Evolutionary conservation across 2,329 filamentous ascomycete genomes (phyloP).

Genomic region (Bipolaris cookei): DNA sequence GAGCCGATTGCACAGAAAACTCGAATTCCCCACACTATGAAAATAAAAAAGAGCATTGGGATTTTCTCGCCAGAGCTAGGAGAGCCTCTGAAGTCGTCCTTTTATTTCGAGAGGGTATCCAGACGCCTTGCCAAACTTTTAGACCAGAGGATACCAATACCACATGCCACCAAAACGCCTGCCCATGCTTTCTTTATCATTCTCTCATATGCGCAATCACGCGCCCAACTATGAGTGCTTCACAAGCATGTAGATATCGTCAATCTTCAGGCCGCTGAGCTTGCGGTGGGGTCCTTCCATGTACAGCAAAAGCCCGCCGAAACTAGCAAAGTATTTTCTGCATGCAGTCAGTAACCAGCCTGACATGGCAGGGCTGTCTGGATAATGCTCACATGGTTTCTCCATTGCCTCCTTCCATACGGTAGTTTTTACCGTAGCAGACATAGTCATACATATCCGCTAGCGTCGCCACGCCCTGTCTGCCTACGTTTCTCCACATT

Average conservation of each 20-base stretch:
- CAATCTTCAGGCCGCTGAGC: slow-evolving; percentile 86
- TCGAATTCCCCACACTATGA: slow-evolving; percentile 71
- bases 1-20: slow-evolving; percentile 73
- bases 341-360: slow-evolving; percentile 32
- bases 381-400: slow-evolving; percentile 77
- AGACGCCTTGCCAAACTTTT: slow-evolving; percentile 37
- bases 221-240: slow-evolving; percentile 73
- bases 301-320: slow-evolving; percentile 88
- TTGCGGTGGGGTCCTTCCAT: slow-evolving; percentile 96
- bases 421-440: slow-evolving; percentile 86
- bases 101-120: slow-evolving; percentile 37
- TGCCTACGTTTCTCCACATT: slow-evolving; percentile 70
- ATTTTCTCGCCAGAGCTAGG: background rate
- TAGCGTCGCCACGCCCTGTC: slow-evolving; percentile 58
- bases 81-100: slow-evolving; percentile 21
- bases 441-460: slow-evolving; percentile 89
- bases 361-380: slow-evolving; percentile 1
- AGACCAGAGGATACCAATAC: slow-evolving; percentile 39
- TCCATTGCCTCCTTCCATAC: slow-evolving; percentile 82
- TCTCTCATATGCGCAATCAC: background rate
- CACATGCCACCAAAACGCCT: slow-evolving; percentile 38
- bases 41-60: slow-evolving; percentile 11
- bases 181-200: slow-evolving; percentile 34
- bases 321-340: slow-evolving; percentile 93
- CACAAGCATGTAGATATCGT: slow-evolving; percentile 89